These are phyloP conservation scores for Acer negundo DNA, from an alignment of 345 rosid species.

Conservation along the genomic window DNA sequence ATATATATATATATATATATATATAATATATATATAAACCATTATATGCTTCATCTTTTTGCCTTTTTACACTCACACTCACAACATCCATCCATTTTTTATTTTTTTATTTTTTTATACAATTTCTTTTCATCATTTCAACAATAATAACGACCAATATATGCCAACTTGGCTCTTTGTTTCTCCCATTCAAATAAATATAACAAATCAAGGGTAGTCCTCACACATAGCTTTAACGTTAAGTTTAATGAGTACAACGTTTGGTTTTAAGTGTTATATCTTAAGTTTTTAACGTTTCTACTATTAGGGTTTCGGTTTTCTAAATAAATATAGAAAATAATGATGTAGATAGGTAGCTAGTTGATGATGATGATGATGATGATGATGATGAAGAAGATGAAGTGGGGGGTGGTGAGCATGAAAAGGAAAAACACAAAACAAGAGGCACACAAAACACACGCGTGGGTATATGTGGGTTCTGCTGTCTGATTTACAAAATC, in stretches of 20 bases:
- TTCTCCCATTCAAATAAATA: background rate
- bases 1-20: background rate
- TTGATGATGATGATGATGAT: conserved; percentile 8
- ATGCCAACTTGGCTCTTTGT: background rate
- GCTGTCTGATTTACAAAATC: conserved; percentile 17
- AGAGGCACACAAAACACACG: conserved; percentile 4
- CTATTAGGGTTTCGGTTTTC: too few relatives aligned
- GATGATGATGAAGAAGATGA: conserved; percentile 6
- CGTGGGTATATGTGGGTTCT: conserved; percentile 20
- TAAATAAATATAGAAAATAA: background rate
- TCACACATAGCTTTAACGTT: too few relatives aligned
- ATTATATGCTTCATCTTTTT: background rate
- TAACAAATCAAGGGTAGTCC: background rate
- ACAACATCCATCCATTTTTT: conserved; percentile 5
- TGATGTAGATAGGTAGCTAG: background rate
- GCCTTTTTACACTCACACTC: background rate
- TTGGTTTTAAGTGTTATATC: background rate
- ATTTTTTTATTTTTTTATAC: too few relatives aligned
- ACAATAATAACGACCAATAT: conserved; percentile 8
- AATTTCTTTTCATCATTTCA: background rate
- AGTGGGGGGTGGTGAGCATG: conserved; percentile 16
- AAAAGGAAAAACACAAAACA: conserved; percentile 16
- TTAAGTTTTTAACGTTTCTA: background rate
- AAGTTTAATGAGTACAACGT: too few relatives aligned
- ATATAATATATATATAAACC: background rate